These are phyloP conservation scores for Meira miltonrushii DNA, from an alignment of 1,284 basidiomycete species.

Conservation along the genomic window DNA sequence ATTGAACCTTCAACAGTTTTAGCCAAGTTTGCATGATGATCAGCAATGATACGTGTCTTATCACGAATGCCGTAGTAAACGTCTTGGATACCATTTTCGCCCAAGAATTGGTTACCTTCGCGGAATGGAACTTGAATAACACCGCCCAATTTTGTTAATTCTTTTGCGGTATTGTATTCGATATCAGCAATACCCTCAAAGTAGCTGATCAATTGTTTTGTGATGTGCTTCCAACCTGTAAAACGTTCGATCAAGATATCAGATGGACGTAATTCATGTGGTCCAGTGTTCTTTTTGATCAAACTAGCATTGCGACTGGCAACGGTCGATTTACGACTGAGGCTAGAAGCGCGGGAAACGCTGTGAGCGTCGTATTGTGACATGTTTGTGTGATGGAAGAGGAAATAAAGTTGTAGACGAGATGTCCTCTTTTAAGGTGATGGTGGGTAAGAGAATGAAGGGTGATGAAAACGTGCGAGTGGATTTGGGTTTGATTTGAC, in stretches of 20 bases:
- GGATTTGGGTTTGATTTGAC: no score
- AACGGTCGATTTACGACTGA: constrained; percentile 51
- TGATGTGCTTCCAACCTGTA: constrained; percentile 83
- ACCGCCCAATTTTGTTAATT: constrained; percentile 89
- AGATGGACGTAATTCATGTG: constrained; percentile 81
- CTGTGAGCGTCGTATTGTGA: constrained; percentile 46
- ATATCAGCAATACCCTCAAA: constrained; percentile 60
- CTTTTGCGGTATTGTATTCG: constrained; percentile 80
- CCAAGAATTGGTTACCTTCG: constrained; percentile 65
- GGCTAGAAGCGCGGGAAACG: constrained; percentile 44
- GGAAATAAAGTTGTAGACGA: no score
- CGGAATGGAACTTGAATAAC: constrained; percentile 97
- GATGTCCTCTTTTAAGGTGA: no score
- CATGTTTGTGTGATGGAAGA: constrained; percentile 8
- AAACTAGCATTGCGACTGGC: constrained; percentile 53
- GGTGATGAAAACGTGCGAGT: no score
- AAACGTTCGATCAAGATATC: constrained; percentile 91
- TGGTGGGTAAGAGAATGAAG: no score
- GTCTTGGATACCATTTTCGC: constrained; percentile 62
- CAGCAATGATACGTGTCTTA: constrained; percentile 87
- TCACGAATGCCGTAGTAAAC: constrained; percentile 84
- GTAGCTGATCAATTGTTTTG: constrained; percentile 57
- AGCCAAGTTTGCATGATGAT: constrained; percentile 92
- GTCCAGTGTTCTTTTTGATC: constrained; percentile 55
- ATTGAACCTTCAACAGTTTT: constrained; percentile 95